A percentile compares a stretch with the other conserved stretches of the same genome.
Evolutionary conservation across 1,284 basidiomycete genomes (phyloP).

Genomic region (Chiua sp.): DNA sequence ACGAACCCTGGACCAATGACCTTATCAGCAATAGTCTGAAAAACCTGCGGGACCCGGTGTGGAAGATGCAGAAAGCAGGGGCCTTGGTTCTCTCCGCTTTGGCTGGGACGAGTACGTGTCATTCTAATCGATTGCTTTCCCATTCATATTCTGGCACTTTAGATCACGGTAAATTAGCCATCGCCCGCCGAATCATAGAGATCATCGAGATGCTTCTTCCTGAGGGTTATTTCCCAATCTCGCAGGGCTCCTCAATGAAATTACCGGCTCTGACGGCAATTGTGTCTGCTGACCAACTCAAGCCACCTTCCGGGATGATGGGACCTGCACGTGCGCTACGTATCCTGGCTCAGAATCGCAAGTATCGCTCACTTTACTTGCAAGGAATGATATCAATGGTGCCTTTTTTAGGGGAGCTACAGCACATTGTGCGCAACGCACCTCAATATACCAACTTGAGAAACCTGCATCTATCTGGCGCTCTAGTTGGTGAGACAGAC

Average conservation of each 20-base stretch:
- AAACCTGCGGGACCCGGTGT: background rate
- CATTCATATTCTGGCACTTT: background rate
- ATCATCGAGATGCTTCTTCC: slow-evolving; percentile 15
- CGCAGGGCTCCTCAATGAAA: background rate
- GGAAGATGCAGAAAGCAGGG: slow-evolving; percentile 12
- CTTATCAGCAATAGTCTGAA: slow-evolving; percentile 4
- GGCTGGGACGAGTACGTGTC: slow-evolving; percentile 10
- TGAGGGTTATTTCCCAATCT: background rate
- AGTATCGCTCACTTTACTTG: background rate
- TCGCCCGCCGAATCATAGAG: background rate
- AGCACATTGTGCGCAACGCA: background rate
- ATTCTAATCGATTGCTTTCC: background rate
- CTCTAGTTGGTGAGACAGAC: too few relatives aligned
- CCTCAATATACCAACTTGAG: slow-evolving; percentile 22
- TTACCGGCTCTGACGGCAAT: too few relatives aligned
- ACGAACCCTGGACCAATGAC: slow-evolving; percentile 1
- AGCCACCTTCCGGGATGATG: too few relatives aligned
- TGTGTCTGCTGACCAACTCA: too few relatives aligned
- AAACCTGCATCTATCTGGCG: slow-evolving; percentile 19
- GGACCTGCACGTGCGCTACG: too few relatives aligned
- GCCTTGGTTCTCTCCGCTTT: slow-evolving; percentile 11
- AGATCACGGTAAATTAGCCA: slow-evolving; percentile 8
- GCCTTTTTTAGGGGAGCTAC: slow-evolving; percentile 16
- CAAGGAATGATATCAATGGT: too few relatives aligned
- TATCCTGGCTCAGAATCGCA: too few relatives aligned